Percentiles rank a stretch among this genome's conserved stretches.
Evolutionary conservation across 164 flowering plant species (phyloP).

Genomic region (Sedum album): DNA sequence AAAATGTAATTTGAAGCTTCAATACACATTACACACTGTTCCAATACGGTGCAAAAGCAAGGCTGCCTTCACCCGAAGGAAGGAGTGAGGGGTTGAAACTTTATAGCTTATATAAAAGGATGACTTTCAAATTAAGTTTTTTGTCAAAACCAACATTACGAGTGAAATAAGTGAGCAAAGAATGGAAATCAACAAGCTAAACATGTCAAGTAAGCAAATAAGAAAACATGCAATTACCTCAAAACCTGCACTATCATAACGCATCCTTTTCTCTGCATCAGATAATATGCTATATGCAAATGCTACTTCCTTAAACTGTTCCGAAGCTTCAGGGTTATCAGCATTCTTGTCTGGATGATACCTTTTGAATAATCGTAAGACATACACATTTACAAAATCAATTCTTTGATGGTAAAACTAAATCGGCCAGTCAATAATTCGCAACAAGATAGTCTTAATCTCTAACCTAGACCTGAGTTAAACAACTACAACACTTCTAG

Average conservation of each 20-base stretch:
- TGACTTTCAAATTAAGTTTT: no score
- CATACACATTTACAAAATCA: no score
- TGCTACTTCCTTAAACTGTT: slow-evolving; percentile 77
- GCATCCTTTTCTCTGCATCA: slow-evolving; percentile 58
- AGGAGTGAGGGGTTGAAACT: no score
- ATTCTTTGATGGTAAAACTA: no score
- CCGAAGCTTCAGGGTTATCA: slow-evolving; percentile 73
- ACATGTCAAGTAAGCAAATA: not conserved
- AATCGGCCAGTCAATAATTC: no score
- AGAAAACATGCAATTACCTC: slow-evolving; percentile 33
- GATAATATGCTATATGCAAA: slow-evolving; percentile 55
- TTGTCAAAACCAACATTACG: not conserved
- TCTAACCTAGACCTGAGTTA: no score
- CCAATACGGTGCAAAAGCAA: not conserved
- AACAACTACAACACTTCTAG: no score
- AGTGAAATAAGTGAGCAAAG: not conserved
- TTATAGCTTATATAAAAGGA: no score
- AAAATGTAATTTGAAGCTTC: slow-evolving; percentile 29
- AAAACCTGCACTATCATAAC: slow-evolving; percentile 70
- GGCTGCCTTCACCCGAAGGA: no score
- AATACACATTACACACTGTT: no score
- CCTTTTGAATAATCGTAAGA: slow-evolving; percentile 47
- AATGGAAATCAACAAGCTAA: not conserved
- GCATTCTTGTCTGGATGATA: slow-evolving; percentile 87
- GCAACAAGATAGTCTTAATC: no score